Evolutionary conservation across 495 filamentous ascomycete genomes (phyloP).

Genomic region (Bathelium albidoporum): DNA sequence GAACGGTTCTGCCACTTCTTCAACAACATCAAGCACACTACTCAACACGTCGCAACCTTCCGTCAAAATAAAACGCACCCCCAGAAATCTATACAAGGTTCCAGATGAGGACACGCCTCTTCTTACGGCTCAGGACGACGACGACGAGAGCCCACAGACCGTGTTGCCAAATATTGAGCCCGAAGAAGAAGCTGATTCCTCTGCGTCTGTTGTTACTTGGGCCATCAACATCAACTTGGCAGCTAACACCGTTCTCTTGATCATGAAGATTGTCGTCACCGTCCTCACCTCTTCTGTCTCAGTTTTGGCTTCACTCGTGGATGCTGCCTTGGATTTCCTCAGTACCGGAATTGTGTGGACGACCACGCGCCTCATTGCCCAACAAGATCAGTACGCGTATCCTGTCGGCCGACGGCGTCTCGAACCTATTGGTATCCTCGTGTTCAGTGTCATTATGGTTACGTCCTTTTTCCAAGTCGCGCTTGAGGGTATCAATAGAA

Average conservation of each 20-base stretch:
- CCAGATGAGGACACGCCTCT: conserved; percentile 60
- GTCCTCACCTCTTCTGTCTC: conserved; percentile 73
- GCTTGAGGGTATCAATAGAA: conserved; percentile 56
- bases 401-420: conserved; percentile 70
- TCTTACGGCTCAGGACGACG: conserved; percentile 27
- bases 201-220: conserved; percentile 56
- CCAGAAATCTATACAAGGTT: conserved; percentile 69
- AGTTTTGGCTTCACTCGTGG: conserved; percentile 79
- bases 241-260: conserved; percentile 71
- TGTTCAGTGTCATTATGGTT: conserved; percentile 48
- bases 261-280: conserved; percentile 71
- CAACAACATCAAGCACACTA: not conserved
- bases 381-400: conserved; percentile 69
- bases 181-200: conserved; percentile 51
- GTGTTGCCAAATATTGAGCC: conserved; percentile 32
- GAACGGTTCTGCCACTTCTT: not conserved
- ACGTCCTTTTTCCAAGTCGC: conserved; percentile 81
- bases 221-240: conserved; percentile 79
- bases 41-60: conserved; percentile 10
- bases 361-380: conserved; percentile 62
- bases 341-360: conserved; percentile 79
- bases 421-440: conserved; percentile 42
- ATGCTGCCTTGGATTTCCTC: conserved; percentile 79
- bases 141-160: conserved; percentile 11
- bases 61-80: conserved; percentile 61